phyloP scores from a whole-genome alignment of 768 basidiomycete species.

The Multifurca ochricompacta region DNA sequence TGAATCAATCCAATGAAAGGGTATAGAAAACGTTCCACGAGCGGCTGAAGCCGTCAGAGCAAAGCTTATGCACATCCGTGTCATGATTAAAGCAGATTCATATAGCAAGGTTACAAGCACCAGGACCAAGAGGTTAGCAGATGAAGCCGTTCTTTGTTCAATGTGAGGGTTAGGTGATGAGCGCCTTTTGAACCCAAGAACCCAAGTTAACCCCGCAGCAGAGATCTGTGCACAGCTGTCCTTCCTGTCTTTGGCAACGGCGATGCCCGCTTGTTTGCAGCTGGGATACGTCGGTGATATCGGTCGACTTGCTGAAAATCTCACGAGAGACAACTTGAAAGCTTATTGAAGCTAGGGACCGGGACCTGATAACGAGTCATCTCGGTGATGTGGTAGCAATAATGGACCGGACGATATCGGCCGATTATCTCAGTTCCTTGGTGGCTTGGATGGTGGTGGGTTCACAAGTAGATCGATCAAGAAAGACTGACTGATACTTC shows the following conservation, averaged over 20 bases:
- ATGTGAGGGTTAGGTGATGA: constrained; percentile 33
- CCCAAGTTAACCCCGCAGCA: constrained; percentile 25
- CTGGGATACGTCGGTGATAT: constrained; percentile 69
- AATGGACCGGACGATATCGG: constrained; percentile 48
- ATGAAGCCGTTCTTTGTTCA: constrained; percentile 53
- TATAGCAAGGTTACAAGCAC: constrained; percentile 50
- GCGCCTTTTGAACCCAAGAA: background rate
- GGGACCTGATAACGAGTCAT: constrained; percentile 44
- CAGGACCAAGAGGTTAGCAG: constrained; percentile 57
- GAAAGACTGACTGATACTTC: constrained; percentile 46
- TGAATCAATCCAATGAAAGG: constrained; percentile 53
- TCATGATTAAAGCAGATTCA: constrained; percentile 63
- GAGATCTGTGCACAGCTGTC: constrained; percentile 59
- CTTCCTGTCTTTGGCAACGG: constrained; percentile 77
- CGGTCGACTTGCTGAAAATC: constrained; percentile 50
- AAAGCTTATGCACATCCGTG: constrained; percentile 58
- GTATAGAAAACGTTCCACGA: constrained; percentile 57
- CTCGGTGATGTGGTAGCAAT: constrained; percentile 52
- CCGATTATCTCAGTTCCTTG: constrained; percentile 61
- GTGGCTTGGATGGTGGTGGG: constrained; percentile 46
- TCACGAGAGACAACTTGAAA: constrained; percentile 39
- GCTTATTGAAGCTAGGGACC: constrained; percentile 43
- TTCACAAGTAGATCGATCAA: constrained; percentile 53
- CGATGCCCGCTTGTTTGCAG: constrained; percentile 52
- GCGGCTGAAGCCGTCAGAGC: constrained; percentile 46